These are phyloP conservation scores for Bipolaris bicolor DNA, from an alignment of 2,329 filamentous ascomycete species.

Conservation along the genomic window DNA sequence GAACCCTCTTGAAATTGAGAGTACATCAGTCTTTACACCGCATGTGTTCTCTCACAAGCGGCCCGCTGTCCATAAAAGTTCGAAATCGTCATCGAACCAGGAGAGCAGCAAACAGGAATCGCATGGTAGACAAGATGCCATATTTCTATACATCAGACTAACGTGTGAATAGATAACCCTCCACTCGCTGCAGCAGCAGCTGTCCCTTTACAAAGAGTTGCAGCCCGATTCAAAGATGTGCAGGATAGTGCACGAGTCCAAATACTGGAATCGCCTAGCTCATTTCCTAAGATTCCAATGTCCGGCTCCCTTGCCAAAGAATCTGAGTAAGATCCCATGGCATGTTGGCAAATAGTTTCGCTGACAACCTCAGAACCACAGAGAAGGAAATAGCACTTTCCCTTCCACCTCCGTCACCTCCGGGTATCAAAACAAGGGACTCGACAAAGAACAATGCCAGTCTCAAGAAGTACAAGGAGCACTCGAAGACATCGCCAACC, in stretches of 20 bases:
- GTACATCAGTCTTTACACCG: not conserved
- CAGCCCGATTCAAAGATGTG: not conserved
- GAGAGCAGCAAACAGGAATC: not conserved
- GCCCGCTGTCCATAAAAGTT: not conserved
- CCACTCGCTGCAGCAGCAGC: not conserved
- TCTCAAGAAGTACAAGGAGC: slow-evolving; percentile 7
- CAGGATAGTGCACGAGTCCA: not conserved
- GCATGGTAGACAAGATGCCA: not conserved
- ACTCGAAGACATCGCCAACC: not conserved
- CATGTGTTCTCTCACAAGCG: slow-evolving; percentile 5
- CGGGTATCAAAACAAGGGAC: not conserved
- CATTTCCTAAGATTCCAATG: not conserved
- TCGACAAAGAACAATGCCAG: not conserved
- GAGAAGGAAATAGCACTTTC: not conserved
- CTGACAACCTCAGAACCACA: slow-evolving; percentile 3
- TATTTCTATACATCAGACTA: not conserved
- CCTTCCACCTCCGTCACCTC: slow-evolving; percentile 1
- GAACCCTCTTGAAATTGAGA: not conserved
- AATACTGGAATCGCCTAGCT: too few relatives aligned
- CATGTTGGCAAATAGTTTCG: not conserved
- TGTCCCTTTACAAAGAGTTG: not conserved
- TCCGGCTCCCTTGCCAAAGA: not conserved
- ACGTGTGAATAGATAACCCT: not conserved
- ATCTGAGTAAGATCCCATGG: not conserved
- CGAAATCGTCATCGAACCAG: not conserved